Evolutionary conservation across 2,329 filamentous ascomycete genomes (phyloP).

Genomic region (Aspergillus sp.): DNA sequence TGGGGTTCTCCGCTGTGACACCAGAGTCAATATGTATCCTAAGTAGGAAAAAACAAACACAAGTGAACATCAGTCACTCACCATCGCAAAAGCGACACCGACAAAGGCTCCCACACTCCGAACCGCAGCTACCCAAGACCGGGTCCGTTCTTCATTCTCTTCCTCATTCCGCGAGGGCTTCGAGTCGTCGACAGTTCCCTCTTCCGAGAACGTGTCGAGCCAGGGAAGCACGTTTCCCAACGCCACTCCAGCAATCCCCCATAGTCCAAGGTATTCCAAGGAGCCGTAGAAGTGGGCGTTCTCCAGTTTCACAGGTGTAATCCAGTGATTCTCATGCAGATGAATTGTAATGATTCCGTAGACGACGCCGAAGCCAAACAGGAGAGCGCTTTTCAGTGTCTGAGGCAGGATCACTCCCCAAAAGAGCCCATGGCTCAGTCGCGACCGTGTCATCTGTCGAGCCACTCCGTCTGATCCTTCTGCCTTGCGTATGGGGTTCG

Average conservation of each 20-base stretch:
- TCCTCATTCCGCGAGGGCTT: conserved; percentile 30
- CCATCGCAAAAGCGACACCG: conserved; percentile 77
- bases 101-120: conserved; percentile 70
- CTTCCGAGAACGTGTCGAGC: conserved; percentile 75
- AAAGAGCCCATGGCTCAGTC: conserved; percentile 37
- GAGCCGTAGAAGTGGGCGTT: conserved; percentile 51
- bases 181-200: conserved; percentile 42
- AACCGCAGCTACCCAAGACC: conserved; percentile 68
- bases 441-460: conserved; percentile 34
- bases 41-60: conserved; percentile 9
- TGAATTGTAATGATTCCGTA: conserved; percentile 82
- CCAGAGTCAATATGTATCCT: background rate
- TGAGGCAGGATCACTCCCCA: conserved; percentile 54
- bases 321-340: conserved; percentile 66
- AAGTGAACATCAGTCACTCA: conserved; percentile 46
- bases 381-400: conserved; percentile 57
- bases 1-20: conserved; percentile 71
- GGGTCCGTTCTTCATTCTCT: conserved; percentile 27
- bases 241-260: conserved; percentile 76
- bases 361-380: conserved; percentile 76
- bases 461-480: conserved; percentile 24
- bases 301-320: conserved; percentile 63
- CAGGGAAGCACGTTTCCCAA: conserved; percentile 80
- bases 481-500: conserved; percentile 39
- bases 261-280: conserved; percentile 72